Base-by-base conservation (phyloP, 176 grass and related monocot species). In the Carex kokanica region DNA sequence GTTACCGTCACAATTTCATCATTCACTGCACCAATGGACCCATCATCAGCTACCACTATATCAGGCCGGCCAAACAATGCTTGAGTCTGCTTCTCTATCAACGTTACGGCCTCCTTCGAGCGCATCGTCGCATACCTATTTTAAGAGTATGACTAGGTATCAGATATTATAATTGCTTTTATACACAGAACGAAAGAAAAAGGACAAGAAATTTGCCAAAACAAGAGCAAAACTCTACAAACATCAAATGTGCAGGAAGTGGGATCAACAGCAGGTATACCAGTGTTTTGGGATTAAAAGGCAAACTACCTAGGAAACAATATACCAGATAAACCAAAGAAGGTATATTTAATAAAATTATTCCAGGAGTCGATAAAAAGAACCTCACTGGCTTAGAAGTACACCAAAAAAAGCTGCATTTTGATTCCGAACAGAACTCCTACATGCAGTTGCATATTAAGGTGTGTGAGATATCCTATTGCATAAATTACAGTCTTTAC, bases 21-120 rank as follows among this genome's bases (percentile, higher is more conserved):
- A 83, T 87, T 91, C 83, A 85, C 83, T 27, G 93, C 71, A 83
- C 91, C 85, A 12, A 99, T 74, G 0, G 93, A 90, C 29, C 96
- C 93, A 86, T 99, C 89, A 2, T 95, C 93, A 63, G 84, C 54
- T 13, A 99, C 77, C 31, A 89, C 93, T 58, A 99, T 95, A 83
- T 99, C 96, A 17, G 96, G 96, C 15, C 91, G 78, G 24, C 96
- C 96, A 93, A 95, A 99, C 53, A 99, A 84, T 4, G 93, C 91
- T 53, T 95, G 96, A 8, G 96, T 98, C 86, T 98, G 96, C 77
- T 99, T 95, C 84, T 99, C 96, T 15, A 99, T 99, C 74, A 99
- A 64, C 21, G 87, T 89, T 58, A 99, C 88, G 1, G 92, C 81
- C 67, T 95, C 96, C 65, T 93, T 95, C 0, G 96, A 99, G 73